Evolutionary conservation across 495 filamentous ascomycete species (phyloP).

Genomic region (Talaromyces ruber): DNA sequence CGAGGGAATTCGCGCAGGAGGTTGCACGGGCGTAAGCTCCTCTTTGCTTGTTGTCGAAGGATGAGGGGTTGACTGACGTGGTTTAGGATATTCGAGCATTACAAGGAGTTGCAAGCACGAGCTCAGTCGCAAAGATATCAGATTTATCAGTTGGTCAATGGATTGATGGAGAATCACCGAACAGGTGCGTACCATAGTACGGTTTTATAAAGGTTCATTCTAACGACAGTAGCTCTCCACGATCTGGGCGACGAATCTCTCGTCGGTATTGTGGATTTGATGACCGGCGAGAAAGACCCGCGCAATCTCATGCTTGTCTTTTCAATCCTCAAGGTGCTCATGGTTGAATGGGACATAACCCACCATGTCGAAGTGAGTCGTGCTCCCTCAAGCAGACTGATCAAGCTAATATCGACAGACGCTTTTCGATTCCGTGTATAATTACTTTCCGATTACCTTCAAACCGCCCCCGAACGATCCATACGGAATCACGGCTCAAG

Average conservation of each 20-base stretch:
- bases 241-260: slow-evolving; percentile 52
- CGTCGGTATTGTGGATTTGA: slow-evolving; percentile 54
- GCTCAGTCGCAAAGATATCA: slow-evolving; percentile 54
- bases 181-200: slow-evolving; percentile 34
- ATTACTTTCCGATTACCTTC: slow-evolving; percentile 76
- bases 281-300: slow-evolving; percentile 70
- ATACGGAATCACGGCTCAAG: slow-evolving; percentile 65
- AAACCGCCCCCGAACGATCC: slow-evolving; percentile 67
- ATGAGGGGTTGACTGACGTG: not conserved
- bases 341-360: slow-evolving; percentile 65
- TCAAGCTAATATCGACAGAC: slow-evolving; percentile 32
- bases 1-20: slow-evolving; percentile 36
- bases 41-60: not conserved
- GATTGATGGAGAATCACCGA: slow-evolving; percentile 57
- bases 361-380: slow-evolving; percentile 50
- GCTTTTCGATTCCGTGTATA: slow-evolving; percentile 66
- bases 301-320: slow-evolving; percentile 73
- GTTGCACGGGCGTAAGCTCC: slow-evolving; percentile 39
- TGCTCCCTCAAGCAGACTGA: not conserved
- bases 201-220: not conserved
- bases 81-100: slow-evolving; percentile 39
- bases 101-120: slow-evolving; percentile 52
- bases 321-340: slow-evolving; percentile 60
- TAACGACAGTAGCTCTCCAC: slow-evolving; percentile 35
- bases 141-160: slow-evolving; percentile 55